Evolutionary conservation across 495 filamentous ascomycete genomes (phyloP).

Genomic region (Hypoxylon rickii): DNA sequence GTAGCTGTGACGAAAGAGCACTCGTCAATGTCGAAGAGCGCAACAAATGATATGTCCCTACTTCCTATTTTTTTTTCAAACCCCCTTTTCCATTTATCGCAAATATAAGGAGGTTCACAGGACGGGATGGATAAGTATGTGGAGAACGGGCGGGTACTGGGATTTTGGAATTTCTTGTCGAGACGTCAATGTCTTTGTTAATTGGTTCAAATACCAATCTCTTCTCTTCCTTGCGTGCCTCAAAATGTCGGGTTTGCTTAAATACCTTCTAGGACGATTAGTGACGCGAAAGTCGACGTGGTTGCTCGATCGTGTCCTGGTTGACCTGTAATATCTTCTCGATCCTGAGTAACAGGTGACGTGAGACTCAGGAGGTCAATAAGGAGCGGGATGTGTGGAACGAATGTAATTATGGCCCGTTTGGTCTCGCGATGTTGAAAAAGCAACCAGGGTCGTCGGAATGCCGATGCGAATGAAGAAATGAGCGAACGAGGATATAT

Average conservation of each 20-base stretch:
- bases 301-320: constrained; percentile 16
- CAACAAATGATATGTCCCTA: constrained; percentile 1
- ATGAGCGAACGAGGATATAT: constrained; percentile 26
- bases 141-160: constrained; percentile 27
- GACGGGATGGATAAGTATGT: constrained; percentile 23
- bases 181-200: constrained; percentile 36
- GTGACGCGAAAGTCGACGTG: constrained; percentile 11
- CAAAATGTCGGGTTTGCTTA: constrained; percentile 6
- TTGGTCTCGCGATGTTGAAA: constrained; percentile 5
- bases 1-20: constrained; percentile 13
- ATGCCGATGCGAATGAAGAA: constrained; percentile 8
- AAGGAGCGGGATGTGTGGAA: constrained; percentile 9
- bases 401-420: constrained; percentile 21
- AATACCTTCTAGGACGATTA: neutral
- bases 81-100: constrained; percentile 23
- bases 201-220: constrained; percentile 26
- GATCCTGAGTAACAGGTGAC: constrained; percentile 11
- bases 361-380: constrained; percentile 15
- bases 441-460: neutral
- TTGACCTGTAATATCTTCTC: constrained; percentile 17
- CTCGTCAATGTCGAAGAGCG: constrained; percentile 7
- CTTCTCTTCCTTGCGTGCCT: neutral
- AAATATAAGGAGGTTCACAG: constrained; percentile 23
- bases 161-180: constrained; percentile 24
- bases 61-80: constrained; percentile 1